Base-by-base conservation (phyloP, 768 basidiomycete species). In the Agaricus blazei region DNA sequence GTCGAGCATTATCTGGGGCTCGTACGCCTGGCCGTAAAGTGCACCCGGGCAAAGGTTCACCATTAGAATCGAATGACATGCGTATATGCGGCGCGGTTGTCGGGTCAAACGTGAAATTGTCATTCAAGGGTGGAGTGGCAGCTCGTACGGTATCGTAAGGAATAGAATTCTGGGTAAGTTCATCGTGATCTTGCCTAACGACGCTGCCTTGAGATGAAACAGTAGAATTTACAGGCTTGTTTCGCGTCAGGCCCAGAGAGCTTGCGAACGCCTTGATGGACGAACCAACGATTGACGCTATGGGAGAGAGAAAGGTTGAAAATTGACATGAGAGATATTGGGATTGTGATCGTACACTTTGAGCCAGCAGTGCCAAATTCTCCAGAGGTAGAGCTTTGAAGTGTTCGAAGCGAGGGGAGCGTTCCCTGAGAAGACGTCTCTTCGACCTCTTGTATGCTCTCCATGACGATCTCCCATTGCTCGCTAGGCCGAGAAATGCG, bases 391-490 rank as follows among this genome's bases (percentile, higher is more conserved):
- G 67, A 60, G 40, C 58, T 67, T 9, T 57, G 58, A 19, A 70
- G 42, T 6, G 76, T 79, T 29, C 72, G 68, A 58, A 76, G 65
- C 3, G 81, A 82, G 4, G 75, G 73, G 9, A 84, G 64, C 0
- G 77, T 82, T 42, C 77, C 75, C 64, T 73, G 76, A 5, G 73
- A 76, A 34, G 74, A 77, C 58, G 63, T 70, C 58, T 88, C 87
- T 36, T 87, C 85, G 15, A 75, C 68, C 56, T 91, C 89, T 49
- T 80, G 73, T 37, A 88, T 91, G 56, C 82, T 81, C 52, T 92
- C 90, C 84, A 92, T 90, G n/a, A 91, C 81, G 57, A 92, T 72
- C 64, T 90, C 88, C 89, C 91, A 92, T 62, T 87, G 85, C 62
- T 89, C 87, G 63, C 88, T 88, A 0, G 87, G 86, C 42, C 87